Evolutionary conservation across 1,284 basidiomycete genomes (phyloP).

Genomic region (Prillingera fragicola): DNA sequence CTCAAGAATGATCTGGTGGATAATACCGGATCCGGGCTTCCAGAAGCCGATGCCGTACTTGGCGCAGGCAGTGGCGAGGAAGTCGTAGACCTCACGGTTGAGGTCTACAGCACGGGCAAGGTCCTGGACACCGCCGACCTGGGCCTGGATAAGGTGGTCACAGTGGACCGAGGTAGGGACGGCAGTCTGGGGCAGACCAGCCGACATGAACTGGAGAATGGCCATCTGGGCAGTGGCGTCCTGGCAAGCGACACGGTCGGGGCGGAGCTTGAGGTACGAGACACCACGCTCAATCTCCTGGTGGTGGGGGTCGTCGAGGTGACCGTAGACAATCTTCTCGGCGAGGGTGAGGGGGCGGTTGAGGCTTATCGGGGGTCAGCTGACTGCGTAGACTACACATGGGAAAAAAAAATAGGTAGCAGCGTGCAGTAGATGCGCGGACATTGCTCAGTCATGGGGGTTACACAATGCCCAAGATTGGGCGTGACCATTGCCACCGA

Average conservation of each 20-base stretch:
- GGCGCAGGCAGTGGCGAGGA: slow-evolving; percentile 93
- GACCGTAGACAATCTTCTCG: slow-evolving; percentile 98
- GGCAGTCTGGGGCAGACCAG: slow-evolving; percentile 94
- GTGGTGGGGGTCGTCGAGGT: slow-evolving; percentile 86
- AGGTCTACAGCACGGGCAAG: slow-evolving; percentile 84
- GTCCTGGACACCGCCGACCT: slow-evolving; percentile 88
- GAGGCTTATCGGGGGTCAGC: slow-evolving; percentile 56
- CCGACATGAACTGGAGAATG: slow-evolving; percentile 99
- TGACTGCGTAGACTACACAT: too few species aligned
- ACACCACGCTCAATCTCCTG: slow-evolving; percentile 82
- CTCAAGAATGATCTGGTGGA: slow-evolving; percentile 95
- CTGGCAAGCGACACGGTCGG: slow-evolving; percentile 98
- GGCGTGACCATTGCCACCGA: too few species aligned
- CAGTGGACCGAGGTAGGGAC: slow-evolving; percentile 98
- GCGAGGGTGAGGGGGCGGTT: slow-evolving; percentile 90
- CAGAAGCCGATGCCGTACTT: slow-evolving; percentile 99
- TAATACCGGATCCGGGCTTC: slow-evolving; percentile 98
- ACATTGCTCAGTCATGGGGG: too few species aligned
- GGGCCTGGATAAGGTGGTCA: slow-evolving; percentile 98
- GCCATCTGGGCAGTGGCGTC: slow-evolving; percentile 99
- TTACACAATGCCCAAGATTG: too few species aligned
- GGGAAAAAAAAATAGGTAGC: too few species aligned
- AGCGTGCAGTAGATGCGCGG: too few species aligned
- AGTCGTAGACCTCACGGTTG: slow-evolving; percentile 99
- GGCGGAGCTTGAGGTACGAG: slow-evolving; percentile 91